These are phyloP conservation scores for Fusarium metavorans DNA, from an alignment of 2,329 filamentous ascomycete genomes.

Conservation along the genomic window DNA sequence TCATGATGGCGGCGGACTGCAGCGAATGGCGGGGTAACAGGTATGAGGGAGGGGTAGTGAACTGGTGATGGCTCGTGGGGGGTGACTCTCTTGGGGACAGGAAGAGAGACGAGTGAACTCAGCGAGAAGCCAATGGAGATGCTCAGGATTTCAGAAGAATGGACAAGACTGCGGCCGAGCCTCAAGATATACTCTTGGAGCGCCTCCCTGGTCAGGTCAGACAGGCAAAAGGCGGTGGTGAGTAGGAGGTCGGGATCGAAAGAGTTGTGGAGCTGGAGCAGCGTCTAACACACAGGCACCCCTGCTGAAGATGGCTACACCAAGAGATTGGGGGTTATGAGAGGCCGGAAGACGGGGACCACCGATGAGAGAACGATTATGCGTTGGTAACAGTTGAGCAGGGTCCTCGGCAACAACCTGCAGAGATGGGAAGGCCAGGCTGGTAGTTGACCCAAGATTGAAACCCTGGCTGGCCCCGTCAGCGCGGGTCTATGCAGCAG, in stretches of 20 bases:
- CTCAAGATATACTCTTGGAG: constrained; percentile 39
- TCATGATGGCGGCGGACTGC: constrained; percentile 40
- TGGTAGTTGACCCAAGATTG: constrained; percentile 35
- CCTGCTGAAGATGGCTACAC: constrained; percentile 36
- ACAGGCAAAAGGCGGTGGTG: constrained; percentile 44
- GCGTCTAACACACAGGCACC: constrained; percentile 27
- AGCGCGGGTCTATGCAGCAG: constrained; percentile 38
- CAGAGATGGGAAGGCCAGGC: constrained; percentile 22
- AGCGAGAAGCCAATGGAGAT: constrained; percentile 19
- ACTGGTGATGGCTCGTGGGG: constrained; percentile 1
- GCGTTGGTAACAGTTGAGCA: constrained; percentile 24
- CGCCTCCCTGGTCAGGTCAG: constrained; percentile 40
- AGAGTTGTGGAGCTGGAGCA: constrained; percentile 41
- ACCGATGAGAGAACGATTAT: neutral
- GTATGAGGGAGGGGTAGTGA: constrained; percentile 22
- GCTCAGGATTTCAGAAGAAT: constrained; percentile 14
- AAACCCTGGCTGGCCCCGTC: constrained; percentile 34
- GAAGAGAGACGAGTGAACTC: constrained; percentile 11
- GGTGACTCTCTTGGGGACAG: constrained; percentile 9
- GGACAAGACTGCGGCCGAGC: constrained; percentile 21
- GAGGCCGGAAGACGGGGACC: constrained; percentile 15
- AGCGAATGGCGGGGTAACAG: constrained; percentile 23
- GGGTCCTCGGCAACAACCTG: constrained; percentile 17
- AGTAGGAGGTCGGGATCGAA: constrained; percentile 40
- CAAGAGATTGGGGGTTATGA: constrained; percentile 28